Evolutionary conservation across 352 stramenopile species (phyloP).

Genomic region (Globisporangium barbulae): DNA sequence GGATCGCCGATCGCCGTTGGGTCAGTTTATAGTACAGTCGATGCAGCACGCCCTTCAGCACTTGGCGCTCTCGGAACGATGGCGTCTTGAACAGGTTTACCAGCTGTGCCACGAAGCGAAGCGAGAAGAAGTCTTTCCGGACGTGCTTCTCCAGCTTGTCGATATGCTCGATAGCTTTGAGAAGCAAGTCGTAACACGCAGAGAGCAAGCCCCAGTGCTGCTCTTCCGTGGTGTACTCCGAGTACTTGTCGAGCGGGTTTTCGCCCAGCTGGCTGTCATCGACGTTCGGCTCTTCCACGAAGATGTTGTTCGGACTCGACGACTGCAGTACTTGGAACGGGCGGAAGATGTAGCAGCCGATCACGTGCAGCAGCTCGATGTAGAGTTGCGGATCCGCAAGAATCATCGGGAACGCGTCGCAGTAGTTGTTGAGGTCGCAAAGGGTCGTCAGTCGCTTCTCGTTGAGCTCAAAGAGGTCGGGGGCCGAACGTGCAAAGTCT

Average conservation of each 20-base stretch:
- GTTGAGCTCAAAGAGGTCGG: constrained; percentile 83
- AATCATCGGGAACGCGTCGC: constrained; percentile 78
- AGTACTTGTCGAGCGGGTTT: constrained; percentile 84
- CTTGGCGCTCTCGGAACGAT: constrained; percentile 84
- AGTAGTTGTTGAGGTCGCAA: constrained; percentile 85
- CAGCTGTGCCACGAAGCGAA: constrained; percentile 77
- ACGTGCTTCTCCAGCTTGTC: constrained; percentile 88
- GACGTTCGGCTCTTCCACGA: constrained; percentile 74
- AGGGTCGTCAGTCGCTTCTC: constrained; percentile 80
- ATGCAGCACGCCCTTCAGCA: constrained; percentile 85
- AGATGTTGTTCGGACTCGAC: constrained; percentile 68
- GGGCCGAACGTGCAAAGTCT: constrained; percentile 37
- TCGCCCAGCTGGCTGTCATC: constrained; percentile 53
- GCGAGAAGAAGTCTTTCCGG: constrained; percentile 81
- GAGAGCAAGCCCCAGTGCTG: constrained; percentile 80
- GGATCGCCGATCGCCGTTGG: constrained; percentile 82
- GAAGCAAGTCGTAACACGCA: constrained; percentile 75
- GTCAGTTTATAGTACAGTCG: constrained; percentile 90
- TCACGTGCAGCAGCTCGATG: constrained; percentile 75
- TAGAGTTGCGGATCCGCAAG: constrained; percentile 78
- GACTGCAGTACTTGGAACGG: constrained; percentile 55
- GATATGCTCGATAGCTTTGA: constrained; percentile 86
- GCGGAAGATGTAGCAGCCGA: constrained; percentile 81
- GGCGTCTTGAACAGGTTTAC: constrained; percentile 85
- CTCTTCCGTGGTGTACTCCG: constrained; percentile 79